Base-by-base conservation (phyloP, 352 stramenopile species). In the Phytophthora sp. region DNA sequence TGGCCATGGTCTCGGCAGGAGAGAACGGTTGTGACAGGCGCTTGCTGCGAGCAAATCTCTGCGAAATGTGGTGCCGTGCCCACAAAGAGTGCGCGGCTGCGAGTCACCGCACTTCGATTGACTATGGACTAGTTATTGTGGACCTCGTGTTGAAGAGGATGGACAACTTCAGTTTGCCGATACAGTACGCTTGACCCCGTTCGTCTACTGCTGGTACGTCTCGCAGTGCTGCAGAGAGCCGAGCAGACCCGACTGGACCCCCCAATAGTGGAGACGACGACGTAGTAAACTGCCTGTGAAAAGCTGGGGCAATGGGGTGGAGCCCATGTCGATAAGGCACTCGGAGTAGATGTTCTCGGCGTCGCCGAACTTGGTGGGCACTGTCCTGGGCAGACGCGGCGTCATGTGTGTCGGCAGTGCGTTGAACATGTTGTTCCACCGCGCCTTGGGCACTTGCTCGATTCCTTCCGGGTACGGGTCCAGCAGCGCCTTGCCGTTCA, bases 351-450 rank as follows among this genome's bases (percentile, higher is more conserved):
- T 50, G 13, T 57, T 35, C 23, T 68, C 59, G 15, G 23, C 52
- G 11, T 62, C 51, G 24, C 34, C 43, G 12, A 62, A 48, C 20
- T 35, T 30, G 2, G n/a, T 45, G 5, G 63, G 43, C 1, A 34
- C 53, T 26, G 54, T 59, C 24, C 61, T 41, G n/a, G 53, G 54
- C 45, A 38, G 39, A 13, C 61, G 53, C 24, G 61, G 61, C 21
- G 60, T 69, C 53, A 69, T 69, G 37, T 69, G 53, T 7, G 60
- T 64, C 12, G 60, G 53, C 7, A 59, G 30, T 15, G 52, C 24
- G 17, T 68, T 68, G 15, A 62, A 67, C 58, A 68, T 68, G 30
- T 68, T 68, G 44, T 68, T 68, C 53, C 60, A 64, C 44, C 37
- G 53, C 12, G 53, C 24, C 12, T 50, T 51, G 5, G 15, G 51